Base-by-base conservation (phyloP, 2,329 filamentous ascomycete genomes). In the Epichloe aotearoae region DNA sequence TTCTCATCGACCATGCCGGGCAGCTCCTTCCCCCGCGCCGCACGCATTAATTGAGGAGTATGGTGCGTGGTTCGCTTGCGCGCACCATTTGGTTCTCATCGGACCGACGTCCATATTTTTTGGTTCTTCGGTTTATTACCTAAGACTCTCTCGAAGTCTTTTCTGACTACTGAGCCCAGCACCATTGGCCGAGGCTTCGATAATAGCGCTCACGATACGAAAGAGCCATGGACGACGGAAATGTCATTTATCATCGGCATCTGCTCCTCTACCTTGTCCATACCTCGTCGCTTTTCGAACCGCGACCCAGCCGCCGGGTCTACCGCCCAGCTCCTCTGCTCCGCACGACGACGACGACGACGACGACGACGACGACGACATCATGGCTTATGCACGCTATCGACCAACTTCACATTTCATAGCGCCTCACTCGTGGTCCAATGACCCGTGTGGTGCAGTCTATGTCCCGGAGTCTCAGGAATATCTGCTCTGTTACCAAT, bases 381-480 rank as follows among this genome's bases (percentile, higher is more conserved):
- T 12, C 39, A 46, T 52, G 43, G 34, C 52, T 12, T 56, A 51
- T 46, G 42, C 52, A 19, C 52, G 52, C 11, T 52, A 54, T 40
- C 44, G 55, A 11, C 55, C 55, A 8, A 41, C 34, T 8, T 56
- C 52, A 14, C 69, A 71, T 50, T 62, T 72, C 10, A 61, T 69
- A 8, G 67, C 68, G 5, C 62, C 64, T 0, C 62, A 61, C 46
- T 67, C 67, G 8, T 62, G 67, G 50, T 65, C 69, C 46, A 69
- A 66, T 20, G 69, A 71, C 50, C 67, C 67, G 2, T 70, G 67
- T 49, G 68, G 67, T 61, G 68, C 70, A 50, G 69, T 70, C 54
- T 68, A 65, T 4, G 67, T 71, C 45, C 66, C 68, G 5, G 57
- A 61, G 20, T 70, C 68, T 8, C 63, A 65, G 4, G 59, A 68